Evolutionary conservation across 306 rosid genomes (phyloP).

Genomic region (Trifolium repens): DNA sequence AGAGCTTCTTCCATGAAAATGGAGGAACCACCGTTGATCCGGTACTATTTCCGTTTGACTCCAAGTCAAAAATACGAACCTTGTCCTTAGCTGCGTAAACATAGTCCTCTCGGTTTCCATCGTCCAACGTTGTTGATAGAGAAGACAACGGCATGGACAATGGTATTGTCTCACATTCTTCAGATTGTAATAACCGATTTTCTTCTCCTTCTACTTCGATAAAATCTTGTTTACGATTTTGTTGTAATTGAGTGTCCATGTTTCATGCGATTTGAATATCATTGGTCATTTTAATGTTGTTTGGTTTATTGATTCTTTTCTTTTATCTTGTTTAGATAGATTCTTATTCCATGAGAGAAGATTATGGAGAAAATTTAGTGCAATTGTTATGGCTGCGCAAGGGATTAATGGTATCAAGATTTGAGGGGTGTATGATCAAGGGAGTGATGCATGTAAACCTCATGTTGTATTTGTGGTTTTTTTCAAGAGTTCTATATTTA

Average conservation of each 20-base stretch:
- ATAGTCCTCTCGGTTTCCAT: background rate
- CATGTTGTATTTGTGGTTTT: conserved; percentile 40
- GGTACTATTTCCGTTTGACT: background rate
- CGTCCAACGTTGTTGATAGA: background rate
- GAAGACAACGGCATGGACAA: conserved; percentile 22
- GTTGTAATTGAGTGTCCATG: conserved; percentile 42
- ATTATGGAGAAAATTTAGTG: conserved; percentile 46
- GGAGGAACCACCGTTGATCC: conserved; percentile 47
- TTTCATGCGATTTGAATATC: conserved; percentile 17
- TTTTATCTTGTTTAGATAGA: conserved; percentile 14
- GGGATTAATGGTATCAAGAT: conserved; percentile 31
- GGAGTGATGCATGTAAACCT: conserved; percentile 29
- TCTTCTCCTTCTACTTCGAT: conserved; percentile 18
- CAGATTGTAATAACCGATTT: conserved; percentile 31
- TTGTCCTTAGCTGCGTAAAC: conserved; percentile 50
- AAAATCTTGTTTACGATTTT: background rate
- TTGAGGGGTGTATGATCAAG: conserved; percentile 18
- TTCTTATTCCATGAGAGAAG: conserved; percentile 32
- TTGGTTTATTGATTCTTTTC: conserved; percentile 1
- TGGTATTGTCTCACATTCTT: conserved; percentile 47
- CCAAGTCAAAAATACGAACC: conserved; percentile 50
- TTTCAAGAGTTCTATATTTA: conserved; percentile 18
- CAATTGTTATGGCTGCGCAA: conserved; percentile 30
- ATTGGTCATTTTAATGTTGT: conserved; percentile 1
- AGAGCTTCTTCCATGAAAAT: conserved; percentile 71